Base-by-base conservation (phyloP, 1,139 yeast species). In the Lodderomyces theae region DNA sequence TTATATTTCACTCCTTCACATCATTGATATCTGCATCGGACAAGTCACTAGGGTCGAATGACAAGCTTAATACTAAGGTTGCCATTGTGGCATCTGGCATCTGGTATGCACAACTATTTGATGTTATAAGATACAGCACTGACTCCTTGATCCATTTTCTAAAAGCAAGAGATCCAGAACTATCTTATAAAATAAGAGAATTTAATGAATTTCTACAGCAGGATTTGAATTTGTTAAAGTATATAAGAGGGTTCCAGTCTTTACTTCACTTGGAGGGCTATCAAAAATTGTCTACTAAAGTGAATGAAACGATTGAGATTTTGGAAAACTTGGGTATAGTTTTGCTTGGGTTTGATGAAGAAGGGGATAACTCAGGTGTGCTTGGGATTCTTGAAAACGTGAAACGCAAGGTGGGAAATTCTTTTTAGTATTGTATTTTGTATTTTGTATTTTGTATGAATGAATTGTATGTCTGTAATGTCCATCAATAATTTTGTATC, bases 1-100 rank as follows among this genome's bases (percentile, higher is more conserved):
- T 67, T 44, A 54, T 69, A 34, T 66, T 71, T 25, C 67, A 66
- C 47, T 68, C 69, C 18, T 70, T 69, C 48, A 60, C 72, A 7
- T 57, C 70, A 37, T 50, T 67, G 38, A 44, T 44, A 17, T 37
- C 45, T 2, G 44, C 42, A 3, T 41, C 46, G 3, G 50, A 47
- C 25, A 39, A 39, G 17, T 35, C 45, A 10, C 21, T 13, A 5
- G 18, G 33, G 3, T 26, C 23, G 12, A 22, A 29, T 2, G 34
- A 38, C 13, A 43, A 45, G 34, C 38, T 42, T 19, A 41, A 40
- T 34, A 35, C 31, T 8, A 42, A 45, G 25, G 13, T 45, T 18
- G 29, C 47, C 5, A 45, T 51, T 11, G 25, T 37, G 4, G 32
- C 50, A n/a, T 42, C 60, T 22, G 50, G 68, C 29, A 57, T 62